phyloP scores from a whole-genome alignment of 768 basidiomycete genomes.

The Sutorius australiensis region DNA sequence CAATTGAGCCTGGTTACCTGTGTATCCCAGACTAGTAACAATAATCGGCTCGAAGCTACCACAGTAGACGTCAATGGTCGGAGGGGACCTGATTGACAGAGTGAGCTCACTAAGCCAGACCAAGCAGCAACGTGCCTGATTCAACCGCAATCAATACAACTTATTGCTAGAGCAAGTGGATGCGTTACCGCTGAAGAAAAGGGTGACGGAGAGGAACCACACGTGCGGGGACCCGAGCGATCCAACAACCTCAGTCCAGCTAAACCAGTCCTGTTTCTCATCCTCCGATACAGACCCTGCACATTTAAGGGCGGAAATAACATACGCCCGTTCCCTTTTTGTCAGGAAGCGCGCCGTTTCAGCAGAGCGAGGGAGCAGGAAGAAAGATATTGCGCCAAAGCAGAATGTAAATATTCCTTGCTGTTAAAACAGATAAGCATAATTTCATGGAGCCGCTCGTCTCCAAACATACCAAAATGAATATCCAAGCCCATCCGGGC shows the following conservation, averaged over 20 bases:
- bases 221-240: conserved; percentile 53
- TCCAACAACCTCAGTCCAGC: conserved; percentile 53
- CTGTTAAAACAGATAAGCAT: conserved; percentile 12
- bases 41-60: conserved; percentile 70
- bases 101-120: conserved; percentile 23
- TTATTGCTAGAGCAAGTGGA: not conserved
- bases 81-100: conserved; percentile 4
- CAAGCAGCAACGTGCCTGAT: conserved; percentile 15
- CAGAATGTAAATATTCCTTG: conserved; percentile 63
- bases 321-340: conserved; percentile 45
- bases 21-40: conserved; percentile 57
- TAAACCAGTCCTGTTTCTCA: conserved; percentile 43
- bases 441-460: not conserved
- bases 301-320: conserved; percentile 28
- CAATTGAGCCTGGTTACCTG: conserved; percentile 52
- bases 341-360: conserved; percentile 48
- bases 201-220: conserved; percentile 44
- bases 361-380: conserved; percentile 46
- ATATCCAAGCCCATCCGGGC: conserved; percentile 63
- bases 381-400: conserved; percentile 50
- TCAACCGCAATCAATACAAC: not conserved
- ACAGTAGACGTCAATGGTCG: conserved; percentile 34
- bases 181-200: conserved; percentile 50
- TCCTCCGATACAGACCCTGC: conserved; percentile 38
- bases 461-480: conserved; percentile 40